Conservation (phyloP, 306 rosid species). For the Lathyrus oleraceus region DNA sequence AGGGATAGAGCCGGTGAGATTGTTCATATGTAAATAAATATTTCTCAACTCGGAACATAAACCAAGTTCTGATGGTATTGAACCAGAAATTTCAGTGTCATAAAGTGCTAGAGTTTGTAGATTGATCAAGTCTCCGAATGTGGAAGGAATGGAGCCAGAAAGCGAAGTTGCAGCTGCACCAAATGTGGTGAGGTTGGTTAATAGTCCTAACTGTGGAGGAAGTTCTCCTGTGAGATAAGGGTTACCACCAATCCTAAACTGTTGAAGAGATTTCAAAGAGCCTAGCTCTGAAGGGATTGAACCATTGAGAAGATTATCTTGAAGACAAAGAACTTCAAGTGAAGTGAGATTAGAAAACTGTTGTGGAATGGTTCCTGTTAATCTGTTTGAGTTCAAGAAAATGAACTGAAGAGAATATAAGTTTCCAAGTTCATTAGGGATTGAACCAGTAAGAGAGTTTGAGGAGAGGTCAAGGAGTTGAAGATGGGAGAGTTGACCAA, state of each 20-base stretch:
- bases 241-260: slow-evolving; percentile 89
- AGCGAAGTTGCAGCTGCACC: slow-evolving; percentile 96
- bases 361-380: slow-evolving; percentile 66
- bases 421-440: slow-evolving; percentile 70
- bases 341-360: slow-evolving; percentile 66
- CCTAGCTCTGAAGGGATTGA: slow-evolving; percentile 86
- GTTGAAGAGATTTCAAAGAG: slow-evolving; percentile 73
- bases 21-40: slow-evolving; percentile 78
- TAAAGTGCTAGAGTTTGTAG: slow-evolving; percentile 85
- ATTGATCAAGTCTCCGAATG: slow-evolving; percentile 79
- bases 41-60: slow-evolving; percentile 78
- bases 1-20: slow-evolving; percentile 79
- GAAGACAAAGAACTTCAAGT: slow-evolving; percentile 73
- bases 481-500: slow-evolving; percentile 72
- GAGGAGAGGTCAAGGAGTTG: slow-evolving; percentile 86
- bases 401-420: slow-evolving; percentile 78
- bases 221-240: slow-evolving; percentile 76
- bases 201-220: slow-evolving; percentile 71
- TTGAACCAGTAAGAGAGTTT: slow-evolving; percentile 72
- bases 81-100: slow-evolving; percentile 77
- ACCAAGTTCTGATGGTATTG: slow-evolving; percentile 79
- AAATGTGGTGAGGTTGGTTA: slow-evolving; percentile 82
- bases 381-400: slow-evolving; percentile 70
- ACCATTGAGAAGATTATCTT: slow-evolving; percentile 78
- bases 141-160: slow-evolving; percentile 75